Evolutionary conservation across 164 flowering plant genomes (phyloP), one percentile per base, ranked within the genome.

Genomic region (Macadamia tetraphylla): DNA sequence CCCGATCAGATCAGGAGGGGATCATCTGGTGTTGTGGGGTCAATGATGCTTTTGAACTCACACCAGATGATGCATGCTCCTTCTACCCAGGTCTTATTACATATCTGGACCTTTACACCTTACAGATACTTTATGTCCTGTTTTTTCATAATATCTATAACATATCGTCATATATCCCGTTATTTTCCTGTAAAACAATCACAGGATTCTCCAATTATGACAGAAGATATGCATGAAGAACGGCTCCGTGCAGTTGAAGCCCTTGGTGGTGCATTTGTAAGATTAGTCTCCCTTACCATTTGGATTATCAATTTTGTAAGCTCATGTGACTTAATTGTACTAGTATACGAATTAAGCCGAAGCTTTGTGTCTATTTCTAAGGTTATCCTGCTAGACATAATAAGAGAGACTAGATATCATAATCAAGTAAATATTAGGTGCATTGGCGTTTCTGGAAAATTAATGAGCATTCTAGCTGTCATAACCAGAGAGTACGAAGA

Each of bases 161-260:
- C 14, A 18, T 49, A 49, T 5, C 32, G 44, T 1, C 17, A 62
- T 49, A 63, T 18, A 53, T 53, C 30, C 23, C 51, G 0, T 17
- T n/a, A 23, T 58, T 1, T 17, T n/a, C 29, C 63, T 51, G 31
- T 44, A 8, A n/a, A 65, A 72, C 42, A 40, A 59, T 77, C 69
- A 40, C 73, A 95, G 99, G 93, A 92, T 69, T 79, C 96, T 30
- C 98, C 98, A 64, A 81, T 88, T 52, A 95, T 95, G 99, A 95
- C 99, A 51, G 99, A 95, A 80, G 99, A 95, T 78, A 95, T 95
- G 98, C 98, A 95, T 79, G 98, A 95, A 82, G 99, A 95, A 67
- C 81, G 99, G 66, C 84, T 95, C 6, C 90, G 75, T 51, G 94
- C 97, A 66, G 87, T 88, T 68, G 90, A 88, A 80, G 91, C 90